A percentile compares a stretch with the other conserved stretches of the same genome.
Conservation (phyloP, 495 filamentous ascomycete genomes). For the Daldinia childiae region DNA sequence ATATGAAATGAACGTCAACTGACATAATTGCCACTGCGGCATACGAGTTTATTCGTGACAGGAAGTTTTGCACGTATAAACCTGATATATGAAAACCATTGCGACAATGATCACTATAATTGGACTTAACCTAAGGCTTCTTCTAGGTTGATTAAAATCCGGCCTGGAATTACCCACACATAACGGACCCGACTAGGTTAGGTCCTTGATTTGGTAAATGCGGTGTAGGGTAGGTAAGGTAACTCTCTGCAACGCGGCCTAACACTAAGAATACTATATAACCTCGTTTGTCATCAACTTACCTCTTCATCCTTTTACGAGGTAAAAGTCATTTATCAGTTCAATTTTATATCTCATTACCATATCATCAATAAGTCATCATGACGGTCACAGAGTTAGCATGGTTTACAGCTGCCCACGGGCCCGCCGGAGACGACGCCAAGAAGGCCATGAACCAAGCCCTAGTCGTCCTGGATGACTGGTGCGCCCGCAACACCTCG, state of each 20-base stretch:
- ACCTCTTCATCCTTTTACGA: neutral
- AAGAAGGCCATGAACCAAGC: constrained; percentile 42
- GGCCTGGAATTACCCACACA: neutral
- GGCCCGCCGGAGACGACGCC: constrained; percentile 34
- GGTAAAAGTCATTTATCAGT: neutral
- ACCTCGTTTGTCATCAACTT: neutral
- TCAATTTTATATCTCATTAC: neutral
- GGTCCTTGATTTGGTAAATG: neutral
- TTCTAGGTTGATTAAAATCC: neutral
- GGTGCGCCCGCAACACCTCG: constrained; percentile 49
- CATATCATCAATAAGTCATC: constrained; percentile 13
- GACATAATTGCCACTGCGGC: no score
- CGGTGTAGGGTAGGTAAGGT: neutral
- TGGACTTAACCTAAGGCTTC: neutral
- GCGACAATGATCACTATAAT: no score
- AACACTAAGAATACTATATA: neutral
- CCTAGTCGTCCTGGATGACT: constrained; percentile 49
- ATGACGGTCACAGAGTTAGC: constrained; percentile 67
- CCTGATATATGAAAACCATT: no score
- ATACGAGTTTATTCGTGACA: no score
- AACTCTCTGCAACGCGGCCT: neutral
- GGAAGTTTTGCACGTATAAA: no score
- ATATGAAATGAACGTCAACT: no score
- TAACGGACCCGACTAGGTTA: neutral
- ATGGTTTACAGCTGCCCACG: constrained; percentile 52